Base-by-base conservation (phyloP, 345 rosid species). In the Arabidopsis suecica region DNA sequence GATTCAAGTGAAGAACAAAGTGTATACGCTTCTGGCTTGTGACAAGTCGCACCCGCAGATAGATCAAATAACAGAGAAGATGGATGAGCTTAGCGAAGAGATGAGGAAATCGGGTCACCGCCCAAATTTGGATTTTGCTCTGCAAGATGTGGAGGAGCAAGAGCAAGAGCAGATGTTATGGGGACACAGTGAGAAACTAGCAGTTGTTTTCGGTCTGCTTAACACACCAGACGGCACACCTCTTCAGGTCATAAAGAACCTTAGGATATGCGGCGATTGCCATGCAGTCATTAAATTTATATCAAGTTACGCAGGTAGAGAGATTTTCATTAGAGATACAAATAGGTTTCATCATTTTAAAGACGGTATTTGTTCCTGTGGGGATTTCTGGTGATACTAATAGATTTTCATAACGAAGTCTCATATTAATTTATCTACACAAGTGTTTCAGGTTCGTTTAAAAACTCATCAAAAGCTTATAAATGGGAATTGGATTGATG, bases 101-200 rank as follows among this genome's bases (percentile, higher is more conserved):
- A 83, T 81, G 86, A 81, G 71, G 50, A 81, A 76, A 70, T 69
- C 67, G 0, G 83, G 81, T 64, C 64, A 81, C 23, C 61, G 18
- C 7, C 84, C 84, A 10, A 51, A 72, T 70, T 57, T 78, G 9
- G 79, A 81, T 48, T 65, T 61, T 59, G 86, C 75, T 51, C 51
- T 83, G 65, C 83, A 81, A 32, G 81, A 81, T 73, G 86, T 83
- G 62, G 84, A 83, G 13, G 86, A 81, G 64, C 84, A 83, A 79
- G 84, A 83, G 67, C 75, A 83, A 81, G 90, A 86, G 80, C 85
- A 86, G 64, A 80, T 82, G 23, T 61, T 88, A 56, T 82, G 84
- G 62, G 90, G 87, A 66, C 93, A 86, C 65, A 85, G 88, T 16
- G 90, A 88, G 81, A 88, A 86, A 73, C 61, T 86, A 65, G 93